Conservation (phyloP, 768 basidiomycete genomes). For the Leccinum uliginosum region DNA sequence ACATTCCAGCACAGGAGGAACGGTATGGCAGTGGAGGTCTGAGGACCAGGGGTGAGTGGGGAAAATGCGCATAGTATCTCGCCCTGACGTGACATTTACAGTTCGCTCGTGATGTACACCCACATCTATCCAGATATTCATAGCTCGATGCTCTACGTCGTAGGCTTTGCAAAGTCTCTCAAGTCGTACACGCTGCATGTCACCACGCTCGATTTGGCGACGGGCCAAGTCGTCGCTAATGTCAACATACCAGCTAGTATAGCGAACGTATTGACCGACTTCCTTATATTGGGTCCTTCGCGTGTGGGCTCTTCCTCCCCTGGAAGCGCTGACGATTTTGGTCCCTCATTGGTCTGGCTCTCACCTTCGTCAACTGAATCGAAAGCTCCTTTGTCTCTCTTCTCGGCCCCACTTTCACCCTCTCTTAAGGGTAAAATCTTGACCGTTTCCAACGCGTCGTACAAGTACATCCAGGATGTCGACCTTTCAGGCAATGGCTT, state of each 20-base stretch:
- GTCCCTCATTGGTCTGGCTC: constrained; percentile 34
- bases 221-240: constrained; percentile 47
- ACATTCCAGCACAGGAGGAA: constrained; percentile 46
- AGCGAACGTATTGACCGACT: constrained; percentile 30
- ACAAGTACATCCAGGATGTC: constrained; percentile 55
- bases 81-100: constrained; percentile 26
- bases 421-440: constrained; percentile 45
- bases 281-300: constrained; percentile 32
- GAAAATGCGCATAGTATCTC: background rate
- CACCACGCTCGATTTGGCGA: constrained; percentile 51
- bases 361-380: constrained; percentile 17
- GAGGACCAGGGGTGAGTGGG: constrained; percentile 60
- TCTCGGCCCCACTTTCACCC: constrained; percentile 44
- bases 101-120: constrained; percentile 62
- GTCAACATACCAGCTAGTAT: constrained; percentile 54
- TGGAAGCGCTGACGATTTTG: background rate
- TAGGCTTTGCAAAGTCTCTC: constrained; percentile 43
- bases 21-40: constrained; percentile 70
- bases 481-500: constrained; percentile 53
- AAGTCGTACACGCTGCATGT: constrained; percentile 62
- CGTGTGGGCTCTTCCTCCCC: constrained; percentile 1
- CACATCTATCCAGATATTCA: constrained; percentile 50
- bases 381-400: constrained; percentile 13
- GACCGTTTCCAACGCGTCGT: constrained; percentile 40
- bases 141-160: constrained; percentile 51